Evolutionary conservation across 805 yeast species (phyloP).

Genomic region (Hanseniaspora meyeri): DNA sequence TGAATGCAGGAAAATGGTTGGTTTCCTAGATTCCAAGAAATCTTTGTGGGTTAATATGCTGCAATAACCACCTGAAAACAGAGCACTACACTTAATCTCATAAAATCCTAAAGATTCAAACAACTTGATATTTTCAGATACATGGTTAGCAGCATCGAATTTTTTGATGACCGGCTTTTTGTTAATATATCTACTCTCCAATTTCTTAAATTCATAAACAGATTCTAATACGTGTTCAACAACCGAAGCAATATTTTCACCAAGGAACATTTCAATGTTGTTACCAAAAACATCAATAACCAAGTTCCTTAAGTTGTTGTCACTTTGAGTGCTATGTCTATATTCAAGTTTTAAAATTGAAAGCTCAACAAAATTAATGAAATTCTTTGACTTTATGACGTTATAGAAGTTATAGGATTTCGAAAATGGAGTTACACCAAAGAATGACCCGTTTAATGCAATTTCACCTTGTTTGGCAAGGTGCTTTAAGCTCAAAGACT

Average conservation of each 20-base stretch:
- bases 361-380: slow-evolving; percentile 59
- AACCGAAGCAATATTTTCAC: slow-evolving; percentile 44
- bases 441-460: slow-evolving; percentile 53
- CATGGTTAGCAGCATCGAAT: not conserved
- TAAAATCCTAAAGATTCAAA: slow-evolving; percentile 16
- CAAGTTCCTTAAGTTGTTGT: slow-evolving; percentile 30
- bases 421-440: slow-evolving; percentile 41
- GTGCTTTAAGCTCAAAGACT: slow-evolving; percentile 53
- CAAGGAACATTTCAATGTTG: slow-evolving; percentile 46
- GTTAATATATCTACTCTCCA: slow-evolving; percentile 2
- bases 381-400: slow-evolving; percentile 38
- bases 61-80: slow-evolving; percentile 61
- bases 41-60: slow-evolving; percentile 30
- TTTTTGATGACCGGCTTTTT: not conserved
- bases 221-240: slow-evolving; percentile 32
- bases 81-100: slow-evolving; percentile 40
- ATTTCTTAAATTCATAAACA: slow-evolving; percentile 19
- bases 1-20: slow-evolving; percentile 53
- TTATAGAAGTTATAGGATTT: slow-evolving; percentile 37
- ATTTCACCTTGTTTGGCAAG: slow-evolving; percentile 54
- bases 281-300: slow-evolving; percentile 52
- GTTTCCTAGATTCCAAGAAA: slow-evolving; percentile 29
- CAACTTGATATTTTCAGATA: not conserved
- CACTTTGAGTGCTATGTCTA: slow-evolving; percentile 19
- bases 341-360: slow-evolving; percentile 35